phyloP scores from a whole-genome alignment of 2,329 filamentous ascomycete genomes.

The Ramichloridium luteum region DNA sequence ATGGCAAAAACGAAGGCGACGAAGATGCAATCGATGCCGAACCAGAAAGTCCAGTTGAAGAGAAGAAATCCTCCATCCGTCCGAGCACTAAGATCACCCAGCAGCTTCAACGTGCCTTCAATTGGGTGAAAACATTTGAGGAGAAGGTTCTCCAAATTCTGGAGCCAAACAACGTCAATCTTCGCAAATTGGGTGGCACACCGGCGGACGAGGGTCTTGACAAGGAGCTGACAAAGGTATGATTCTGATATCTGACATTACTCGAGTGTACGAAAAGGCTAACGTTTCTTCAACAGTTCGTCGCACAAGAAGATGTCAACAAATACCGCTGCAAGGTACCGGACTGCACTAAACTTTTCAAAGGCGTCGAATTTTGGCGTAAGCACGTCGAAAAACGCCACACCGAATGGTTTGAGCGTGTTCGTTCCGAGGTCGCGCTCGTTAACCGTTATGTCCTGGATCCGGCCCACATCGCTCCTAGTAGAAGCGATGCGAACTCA shows the following conservation, averaged over 20 bases:
- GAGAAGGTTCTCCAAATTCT: slow-evolving; percentile 90
- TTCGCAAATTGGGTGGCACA: slow-evolving; percentile 84
- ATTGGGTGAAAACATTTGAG: slow-evolving; percentile 98
- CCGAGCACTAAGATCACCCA: slow-evolving; percentile 69
- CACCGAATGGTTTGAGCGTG: slow-evolving; percentile 66
- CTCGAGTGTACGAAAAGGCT: too few species aligned
- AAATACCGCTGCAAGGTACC: slow-evolving; percentile 96
- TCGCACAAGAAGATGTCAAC: slow-evolving; percentile 95
- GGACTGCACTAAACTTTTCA: slow-evolving; percentile 93
- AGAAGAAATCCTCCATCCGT: slow-evolving; percentile 40
- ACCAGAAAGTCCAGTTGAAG: slow-evolving; percentile 41
- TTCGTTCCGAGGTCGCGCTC: slow-evolving; percentile 76
- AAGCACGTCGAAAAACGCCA: slow-evolving; percentile 98
- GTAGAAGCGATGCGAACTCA: slow-evolving; percentile 83
- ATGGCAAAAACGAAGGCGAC: slow-evolving; percentile 43
- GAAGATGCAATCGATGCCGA: slow-evolving; percentile 28
- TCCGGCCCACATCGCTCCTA: slow-evolving; percentile 86
- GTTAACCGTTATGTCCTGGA: slow-evolving; percentile 93
- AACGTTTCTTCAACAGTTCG: slow-evolving; percentile 35
- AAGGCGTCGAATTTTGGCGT: slow-evolving; percentile 91
- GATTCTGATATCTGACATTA: slow-evolving; percentile 4
- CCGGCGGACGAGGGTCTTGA: slow-evolving; percentile 73
- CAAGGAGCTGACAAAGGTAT: slow-evolving; percentile 63
- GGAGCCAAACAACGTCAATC: slow-evolving; percentile 75
- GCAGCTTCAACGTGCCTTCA: slow-evolving; percentile 87